Evolutionary conservation across 108 stramenopile species (phyloP).

Genomic region (Chaetoceros muelleri): DNA sequence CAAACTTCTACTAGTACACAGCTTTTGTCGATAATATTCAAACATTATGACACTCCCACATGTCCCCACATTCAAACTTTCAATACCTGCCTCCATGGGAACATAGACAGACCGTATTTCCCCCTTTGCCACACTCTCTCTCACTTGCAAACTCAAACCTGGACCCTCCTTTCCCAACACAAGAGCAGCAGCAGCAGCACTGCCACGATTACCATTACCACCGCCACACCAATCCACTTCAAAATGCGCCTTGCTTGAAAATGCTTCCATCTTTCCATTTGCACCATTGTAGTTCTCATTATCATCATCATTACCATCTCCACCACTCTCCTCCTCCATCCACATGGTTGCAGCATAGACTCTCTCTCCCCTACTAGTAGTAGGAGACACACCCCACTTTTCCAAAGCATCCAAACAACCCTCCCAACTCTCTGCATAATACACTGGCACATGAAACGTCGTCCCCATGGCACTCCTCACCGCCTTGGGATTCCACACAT

Average conservation of each 20-base stretch:
- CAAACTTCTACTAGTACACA: too few species aligned
- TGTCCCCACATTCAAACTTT: slow-evolving; percentile 80
- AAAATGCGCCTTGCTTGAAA: slow-evolving; percentile 22
- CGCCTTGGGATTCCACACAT: slow-evolving; percentile 82
- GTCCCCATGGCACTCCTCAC: slow-evolving; percentile 73
- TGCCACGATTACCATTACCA: slow-evolving; percentile 2
- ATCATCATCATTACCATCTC: slow-evolving; percentile 5
- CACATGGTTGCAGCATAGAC: slow-evolving; percentile 69
- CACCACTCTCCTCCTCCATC: slow-evolving; percentile 18
- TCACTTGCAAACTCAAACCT: slow-evolving; percentile 45
- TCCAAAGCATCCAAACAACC: slow-evolving; percentile 19
- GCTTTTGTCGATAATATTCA: slow-evolving; percentile 51
- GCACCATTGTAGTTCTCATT: slow-evolving; percentile 11
- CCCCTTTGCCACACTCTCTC: slow-evolving; percentile 27
- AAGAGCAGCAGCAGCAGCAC: slow-evolving; percentile 42
- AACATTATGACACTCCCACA: slow-evolving; percentile 82
- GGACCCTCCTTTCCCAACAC: slow-evolving; percentile 74
- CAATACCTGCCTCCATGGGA: slow-evolving; percentile 71
- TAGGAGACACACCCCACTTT: slow-evolving; percentile 26
- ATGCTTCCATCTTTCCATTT: slow-evolving; percentile 1
- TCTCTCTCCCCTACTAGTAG: too few species aligned
- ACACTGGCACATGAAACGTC: slow-evolving; percentile 67
- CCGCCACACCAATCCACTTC: slow-evolving; percentile 40
- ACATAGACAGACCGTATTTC: slow-evolving; percentile 53
- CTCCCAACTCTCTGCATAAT: slow-evolving; percentile 22